These are phyloP conservation scores for Mycena venus DNA, from an alignment of 768 basidiomycete species.

Conservation along the genomic window DNA sequence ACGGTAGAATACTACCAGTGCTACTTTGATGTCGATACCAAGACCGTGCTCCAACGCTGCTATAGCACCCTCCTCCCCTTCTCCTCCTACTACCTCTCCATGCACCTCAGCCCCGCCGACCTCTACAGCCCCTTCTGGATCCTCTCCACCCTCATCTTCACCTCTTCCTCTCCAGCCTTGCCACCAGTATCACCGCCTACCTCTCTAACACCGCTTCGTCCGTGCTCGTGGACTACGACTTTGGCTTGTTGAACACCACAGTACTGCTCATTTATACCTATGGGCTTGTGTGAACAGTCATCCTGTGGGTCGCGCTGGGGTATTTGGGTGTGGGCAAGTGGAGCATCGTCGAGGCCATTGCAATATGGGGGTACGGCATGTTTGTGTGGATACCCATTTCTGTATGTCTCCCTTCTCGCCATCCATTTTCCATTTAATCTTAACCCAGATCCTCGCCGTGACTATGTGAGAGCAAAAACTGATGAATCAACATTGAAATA, in stretches of 20 bases:
- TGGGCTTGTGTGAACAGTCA: slow-evolving; percentile 82
- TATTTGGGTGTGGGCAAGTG: slow-evolving; percentile 93
- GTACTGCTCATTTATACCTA: slow-evolving; percentile 90
- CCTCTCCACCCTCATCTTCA: slow-evolving; percentile 92
- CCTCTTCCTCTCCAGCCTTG: slow-evolving; percentile 94
- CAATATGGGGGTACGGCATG: slow-evolving; percentile 85
- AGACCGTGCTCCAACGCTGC: slow-evolving; percentile 80
- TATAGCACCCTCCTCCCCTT: slow-evolving; percentile 85
- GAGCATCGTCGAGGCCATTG: slow-evolving; percentile 86
- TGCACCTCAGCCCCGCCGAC: slow-evolving; percentile 77
- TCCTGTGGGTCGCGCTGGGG: slow-evolving; percentile 87
- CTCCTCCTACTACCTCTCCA: slow-evolving; percentile 66
- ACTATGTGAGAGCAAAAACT: no score
- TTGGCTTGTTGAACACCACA: slow-evolving; percentile 86
- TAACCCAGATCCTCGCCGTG: slow-evolving; percentile 83
- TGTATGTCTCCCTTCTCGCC: slow-evolving; percentile 55
- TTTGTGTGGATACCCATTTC: slow-evolving; percentile 93
- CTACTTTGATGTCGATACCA: slow-evolving; percentile 91
- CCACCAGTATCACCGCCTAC: slow-evolving; percentile 89
- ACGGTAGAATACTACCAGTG: slow-evolving; percentile 87
- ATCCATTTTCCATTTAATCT: no score
- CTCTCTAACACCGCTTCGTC: slow-evolving; percentile 73
- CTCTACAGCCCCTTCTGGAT: slow-evolving; percentile 98
- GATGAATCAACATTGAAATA: no score
- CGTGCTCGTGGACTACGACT: slow-evolving; percentile 82